A percentile compares a stretch with the other conserved stretches of the same genome.
Conservation (phyloP, 257 asterid genomes). For the Solanum etuberosum region DNA sequence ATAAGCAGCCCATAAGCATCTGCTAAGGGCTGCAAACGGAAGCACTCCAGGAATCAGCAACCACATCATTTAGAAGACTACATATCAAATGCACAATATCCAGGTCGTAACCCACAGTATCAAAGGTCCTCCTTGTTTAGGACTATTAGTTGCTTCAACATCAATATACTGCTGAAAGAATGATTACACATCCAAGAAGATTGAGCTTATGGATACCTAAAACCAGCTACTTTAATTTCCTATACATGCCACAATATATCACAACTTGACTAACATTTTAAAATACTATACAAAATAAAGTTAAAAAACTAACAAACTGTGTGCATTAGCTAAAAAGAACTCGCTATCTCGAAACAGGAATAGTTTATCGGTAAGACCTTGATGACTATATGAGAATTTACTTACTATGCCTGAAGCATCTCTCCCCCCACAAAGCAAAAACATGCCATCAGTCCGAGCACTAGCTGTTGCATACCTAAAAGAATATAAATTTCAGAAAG, state of each 20-base stretch:
- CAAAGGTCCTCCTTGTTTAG: neutral
- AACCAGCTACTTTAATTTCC: neutral
- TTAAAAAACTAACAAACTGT: neutral
- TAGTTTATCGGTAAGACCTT: neutral
- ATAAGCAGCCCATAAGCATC: constrained; percentile 97
- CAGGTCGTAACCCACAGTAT: neutral
- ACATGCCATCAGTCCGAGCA: constrained; percentile 99
- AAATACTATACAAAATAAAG: neutral
- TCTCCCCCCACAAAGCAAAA: constrained; percentile 99
- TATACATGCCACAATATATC: neutral
- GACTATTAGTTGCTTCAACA: neutral
- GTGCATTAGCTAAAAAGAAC: neutral
- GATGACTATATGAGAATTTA: constrained; percentile 7
- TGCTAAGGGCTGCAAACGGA: constrained; percentile 59
- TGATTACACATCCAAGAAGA: neutral
- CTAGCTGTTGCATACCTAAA: constrained; percentile 99
- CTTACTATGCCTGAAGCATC: constrained; percentile 89
- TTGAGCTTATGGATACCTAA: neutral
- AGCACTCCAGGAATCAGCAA: neutral
- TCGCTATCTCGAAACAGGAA: neutral
- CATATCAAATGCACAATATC: neutral
- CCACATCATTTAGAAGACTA: neutral
- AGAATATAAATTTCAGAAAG: neutral
- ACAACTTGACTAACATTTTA: neutral
- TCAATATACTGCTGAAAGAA: neutral